Evolutionary conservation across 768 basidiomycete species (phyloP).

Genomic region (Russula vinacea): DNA sequence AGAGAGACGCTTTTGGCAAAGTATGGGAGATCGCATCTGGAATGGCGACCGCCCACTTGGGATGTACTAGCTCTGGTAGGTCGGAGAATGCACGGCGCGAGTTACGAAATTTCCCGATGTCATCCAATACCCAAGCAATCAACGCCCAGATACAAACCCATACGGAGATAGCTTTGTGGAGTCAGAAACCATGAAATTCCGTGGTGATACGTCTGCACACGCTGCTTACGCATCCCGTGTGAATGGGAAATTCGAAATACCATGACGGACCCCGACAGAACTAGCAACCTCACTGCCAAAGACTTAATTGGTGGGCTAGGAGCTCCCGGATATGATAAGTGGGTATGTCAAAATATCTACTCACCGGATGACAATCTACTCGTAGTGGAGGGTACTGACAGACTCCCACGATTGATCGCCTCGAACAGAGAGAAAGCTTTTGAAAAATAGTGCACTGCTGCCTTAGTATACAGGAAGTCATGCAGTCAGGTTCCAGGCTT

Average conservation of each 20-base stretch:
- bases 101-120: background rate
- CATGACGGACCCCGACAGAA: background rate
- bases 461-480: background rate
- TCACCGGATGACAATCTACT: too few relatives aligned
- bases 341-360: background rate
- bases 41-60: background rate
- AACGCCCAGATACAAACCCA: background rate
- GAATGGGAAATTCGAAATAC: background rate
- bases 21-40: background rate
- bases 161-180: background rate
- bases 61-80: background rate
- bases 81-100: background rate
- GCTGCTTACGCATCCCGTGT: background rate
- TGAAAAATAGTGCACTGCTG: background rate
- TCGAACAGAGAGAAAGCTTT: background rate
- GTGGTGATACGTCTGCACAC: too few relatives aligned
- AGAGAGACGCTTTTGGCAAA: background rate
- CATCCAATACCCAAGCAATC: background rate
- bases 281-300: background rate
- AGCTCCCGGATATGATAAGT: background rate
- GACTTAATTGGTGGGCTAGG: background rate
- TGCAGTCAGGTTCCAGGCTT: background rate
- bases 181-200: too few relatives aligned
- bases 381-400: too few relatives aligned
- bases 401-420: too few relatives aligned